Conservation (phyloP, 2,329 filamentous ascomycete genomes). For the Stagonosporopsis vannaccii region DNA sequence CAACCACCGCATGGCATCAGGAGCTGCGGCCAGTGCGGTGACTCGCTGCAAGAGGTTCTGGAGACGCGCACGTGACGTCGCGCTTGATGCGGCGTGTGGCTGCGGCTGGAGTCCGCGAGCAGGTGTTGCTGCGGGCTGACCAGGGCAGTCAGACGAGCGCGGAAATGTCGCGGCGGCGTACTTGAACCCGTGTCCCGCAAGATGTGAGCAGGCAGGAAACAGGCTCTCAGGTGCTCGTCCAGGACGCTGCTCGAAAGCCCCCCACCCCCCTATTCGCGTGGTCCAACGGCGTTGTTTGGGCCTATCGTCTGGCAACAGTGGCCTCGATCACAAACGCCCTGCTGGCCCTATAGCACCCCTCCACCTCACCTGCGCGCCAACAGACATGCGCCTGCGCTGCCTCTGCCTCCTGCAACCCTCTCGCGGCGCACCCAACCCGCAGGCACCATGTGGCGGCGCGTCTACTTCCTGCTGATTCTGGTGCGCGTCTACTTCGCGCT, state of each 20-base stretch:
- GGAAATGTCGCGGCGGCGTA: background rate
- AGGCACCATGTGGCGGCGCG: slow-evolving; percentile 82
- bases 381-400: slow-evolving; percentile 44
- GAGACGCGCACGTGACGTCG: slow-evolving; percentile 14
- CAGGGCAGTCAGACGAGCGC: slow-evolving; percentile 16
- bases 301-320: slow-evolving; percentile 15
- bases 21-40: background rate
- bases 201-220: slow-evolving; percentile 2
- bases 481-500: slow-evolving; percentile 93
- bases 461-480: slow-evolving; percentile 83
- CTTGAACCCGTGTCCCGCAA: slow-evolving; percentile 8
- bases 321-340: slow-evolving; percentile 26
- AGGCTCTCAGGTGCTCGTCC: background rate
- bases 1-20: slow-evolving; percentile 3
- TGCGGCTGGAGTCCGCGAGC: slow-evolving; percentile 6
- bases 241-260: slow-evolving; percentile 1
- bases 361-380: slow-evolving; percentile 22
- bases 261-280: slow-evolving; percentile 7
- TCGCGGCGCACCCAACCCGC: slow-evolving; percentile 26
- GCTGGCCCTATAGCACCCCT: slow-evolving; percentile 28
- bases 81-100: slow-evolving; percentile 13
- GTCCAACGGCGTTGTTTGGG: slow-evolving; percentile 17
- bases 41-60: no score
- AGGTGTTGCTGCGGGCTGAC: slow-evolving; percentile 15
- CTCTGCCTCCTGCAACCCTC: slow-evolving; percentile 15